These are phyloP conservation scores for Mycena alexandri DNA, from an alignment of 768 basidiomycete species.

Conservation along the genomic window DNA sequence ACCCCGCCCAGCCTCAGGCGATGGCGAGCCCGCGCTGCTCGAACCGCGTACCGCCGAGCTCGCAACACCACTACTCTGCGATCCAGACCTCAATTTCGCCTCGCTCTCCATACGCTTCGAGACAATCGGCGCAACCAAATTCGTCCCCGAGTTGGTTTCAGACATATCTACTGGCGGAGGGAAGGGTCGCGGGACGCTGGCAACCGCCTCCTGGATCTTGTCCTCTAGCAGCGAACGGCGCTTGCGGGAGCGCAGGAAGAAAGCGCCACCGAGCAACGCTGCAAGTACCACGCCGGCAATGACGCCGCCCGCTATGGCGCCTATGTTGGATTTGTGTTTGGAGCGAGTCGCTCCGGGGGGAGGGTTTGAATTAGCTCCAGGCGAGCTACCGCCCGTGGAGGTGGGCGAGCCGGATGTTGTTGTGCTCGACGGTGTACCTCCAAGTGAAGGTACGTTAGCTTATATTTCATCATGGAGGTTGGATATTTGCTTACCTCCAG, in stretches of 20 bases:
- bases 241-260: conserved; percentile 13
- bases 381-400: conserved; percentile 14
- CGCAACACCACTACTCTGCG: conserved; percentile 15
- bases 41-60: conserved; percentile 10
- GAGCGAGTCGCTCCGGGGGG: conserved; percentile 14
- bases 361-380: conserved; percentile 9
- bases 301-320: conserved; percentile 12
- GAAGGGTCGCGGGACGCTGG: conserved; percentile 12
- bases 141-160: conserved; percentile 9
- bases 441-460: conserved; percentile 14
- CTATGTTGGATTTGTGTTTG: conserved; percentile 8
- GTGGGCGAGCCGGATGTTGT: conserved; percentile 13
- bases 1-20: conserved; percentile 13
- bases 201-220: conserved; percentile 17
- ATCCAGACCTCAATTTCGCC: conserved; percentile 16
- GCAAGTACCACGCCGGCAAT: conserved; percentile 14
- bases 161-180: conserved; percentile 12
- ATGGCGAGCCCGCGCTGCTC: conserved; percentile 10
- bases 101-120: conserved; percentile 13
- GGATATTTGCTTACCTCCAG: conserved; percentile 13
- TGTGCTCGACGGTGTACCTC: conserved; percentile 18
- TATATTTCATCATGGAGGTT: conserved; percentile 15
- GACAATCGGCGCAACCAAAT: conserved; percentile 10
- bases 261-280: conserved; percentile 14
- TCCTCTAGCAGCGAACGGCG: conserved; percentile 14